Evolutionary conservation across 2,329 filamentous ascomycete genomes (phyloP).

Genomic region (Pseudopithomyces maydicus): DNA sequence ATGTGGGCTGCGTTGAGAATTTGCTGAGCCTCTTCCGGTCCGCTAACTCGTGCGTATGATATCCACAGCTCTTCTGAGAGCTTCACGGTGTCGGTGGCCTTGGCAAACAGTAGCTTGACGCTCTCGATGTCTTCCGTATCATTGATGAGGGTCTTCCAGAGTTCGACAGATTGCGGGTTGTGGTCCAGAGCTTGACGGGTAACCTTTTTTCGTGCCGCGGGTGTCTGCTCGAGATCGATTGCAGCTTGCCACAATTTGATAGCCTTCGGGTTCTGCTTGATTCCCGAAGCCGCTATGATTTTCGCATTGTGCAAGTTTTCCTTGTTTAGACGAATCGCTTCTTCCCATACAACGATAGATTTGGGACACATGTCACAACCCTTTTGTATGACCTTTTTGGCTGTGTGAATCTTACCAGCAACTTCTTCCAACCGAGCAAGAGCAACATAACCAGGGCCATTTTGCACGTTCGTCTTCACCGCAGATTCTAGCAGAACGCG

Average conservation of each 20-base stretch:
- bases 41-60: slow-evolving; percentile 86
- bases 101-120: slow-evolving; percentile 85
- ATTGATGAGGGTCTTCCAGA: slow-evolving; percentile 99
- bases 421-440: slow-evolving; percentile 90
- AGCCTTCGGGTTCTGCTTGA: slow-evolving; percentile 87
- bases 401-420: slow-evolving; percentile 88
- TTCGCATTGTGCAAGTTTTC: slow-evolving; percentile 86
- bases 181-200: slow-evolving; percentile 89
- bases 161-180: slow-evolving; percentile 88
- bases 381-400: slow-evolving; percentile 83
- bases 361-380: slow-evolving; percentile 92
- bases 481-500: slow-evolving; percentile 93
- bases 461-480: slow-evolving; percentile 94
- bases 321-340: slow-evolving; percentile 85
- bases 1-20: slow-evolving; percentile 95
- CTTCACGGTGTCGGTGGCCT: slow-evolving; percentile 94
- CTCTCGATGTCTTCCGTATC: slow-evolving; percentile 89
- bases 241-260: slow-evolving; percentile 94
- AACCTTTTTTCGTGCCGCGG: slow-evolving; percentile 87
- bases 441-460: slow-evolving; percentile 94
- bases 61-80: slow-evolving; percentile 95
- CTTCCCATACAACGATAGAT: slow-evolving; percentile 93
- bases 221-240: slow-evolving; percentile 85
- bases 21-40: slow-evolving; percentile 88
- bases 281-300: slow-evolving; percentile 90